phyloP scores from a whole-genome alignment of 345 rosid species.

The Firmiana major region DNA sequence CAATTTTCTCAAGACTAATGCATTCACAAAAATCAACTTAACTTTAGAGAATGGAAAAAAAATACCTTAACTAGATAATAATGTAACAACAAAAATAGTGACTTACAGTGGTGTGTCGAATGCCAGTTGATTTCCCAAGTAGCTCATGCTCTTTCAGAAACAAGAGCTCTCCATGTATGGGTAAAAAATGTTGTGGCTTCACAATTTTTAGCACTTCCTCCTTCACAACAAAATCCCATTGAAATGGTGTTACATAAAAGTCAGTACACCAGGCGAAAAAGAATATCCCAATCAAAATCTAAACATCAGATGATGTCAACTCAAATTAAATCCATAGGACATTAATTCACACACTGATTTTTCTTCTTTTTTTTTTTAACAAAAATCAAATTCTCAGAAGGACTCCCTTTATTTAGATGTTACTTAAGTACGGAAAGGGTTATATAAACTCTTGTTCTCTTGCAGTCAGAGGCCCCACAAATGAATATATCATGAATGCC shows the following conservation, averaged over 20 bases:
- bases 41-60: background rate
- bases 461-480: background rate
- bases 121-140: constrained; percentile 91
- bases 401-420: background rate
- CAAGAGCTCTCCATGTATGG: constrained; percentile 96
- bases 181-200: constrained; percentile 97
- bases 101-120: constrained; percentile 90
- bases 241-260: background rate
- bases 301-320: background rate
- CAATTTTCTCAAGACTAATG: background rate
- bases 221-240: constrained; percentile 38
- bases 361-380: too few relatives aligned
- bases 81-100: constrained; percentile 8
- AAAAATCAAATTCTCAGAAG: too few relatives aligned
- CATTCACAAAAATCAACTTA: background rate
- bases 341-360: background rate
- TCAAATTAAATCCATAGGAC: background rate
- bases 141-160: constrained; percentile 95
- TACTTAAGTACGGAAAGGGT: background rate
- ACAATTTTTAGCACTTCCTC: constrained; percentile 95
- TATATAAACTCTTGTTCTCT: background rate
- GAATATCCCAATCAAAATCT: background rate
- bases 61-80: background rate
- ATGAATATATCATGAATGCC: background rate
- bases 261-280: background rate